Conservation (phyloP, 768 basidiomycete genomes). For the Hericium rajendrae region DNA sequence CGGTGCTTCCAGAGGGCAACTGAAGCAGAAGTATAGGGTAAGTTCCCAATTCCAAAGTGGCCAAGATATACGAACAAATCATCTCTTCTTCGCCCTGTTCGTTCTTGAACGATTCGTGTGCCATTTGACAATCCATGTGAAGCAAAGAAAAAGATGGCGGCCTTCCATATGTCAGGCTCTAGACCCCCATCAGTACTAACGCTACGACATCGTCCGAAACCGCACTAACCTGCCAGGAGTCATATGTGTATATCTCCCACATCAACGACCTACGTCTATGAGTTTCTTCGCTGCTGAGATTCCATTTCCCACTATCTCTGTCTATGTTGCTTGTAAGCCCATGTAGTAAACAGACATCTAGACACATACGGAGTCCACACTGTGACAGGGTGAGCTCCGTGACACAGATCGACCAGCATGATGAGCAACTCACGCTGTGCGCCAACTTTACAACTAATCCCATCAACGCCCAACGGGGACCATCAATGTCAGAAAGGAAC, state of each 20-base stretch:
- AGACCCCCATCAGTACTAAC: constrained; percentile 5
- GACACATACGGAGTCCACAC: constrained; percentile 36
- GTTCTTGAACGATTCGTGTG: constrained; percentile 44
- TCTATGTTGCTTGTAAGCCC: constrained; percentile 29
- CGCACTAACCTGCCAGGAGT: constrained; percentile 54
- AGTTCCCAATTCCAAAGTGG: neutral
- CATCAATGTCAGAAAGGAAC: constrained; percentile 39
- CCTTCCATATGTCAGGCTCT: constrained; percentile 66
- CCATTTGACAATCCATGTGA: constrained; percentile 13
- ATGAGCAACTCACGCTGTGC: constrained; percentile 41
- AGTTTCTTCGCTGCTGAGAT: constrained; percentile 45
- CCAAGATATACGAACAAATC: constrained; percentile 37
- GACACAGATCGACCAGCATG: constrained; percentile 12
- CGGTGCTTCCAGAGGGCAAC: constrained; percentile 65
- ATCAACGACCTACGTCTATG: constrained; percentile 49
- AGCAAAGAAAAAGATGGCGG: constrained; percentile 52
- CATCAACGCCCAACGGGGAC: constrained; percentile 61
- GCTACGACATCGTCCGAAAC: neutral
- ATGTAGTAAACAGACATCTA: constrained; percentile 9
- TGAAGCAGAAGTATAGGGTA: constrained; percentile 18
- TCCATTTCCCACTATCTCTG: constrained; percentile 61
- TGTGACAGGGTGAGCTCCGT: constrained; percentile 10
- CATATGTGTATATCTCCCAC: constrained; percentile 59
- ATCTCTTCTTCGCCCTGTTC: constrained; percentile 46
- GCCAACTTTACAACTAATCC: constrained; percentile 62